A percentile compares a stretch with the other conserved stretches of the same genome.
phyloP scores from a whole-genome alignment of 2,329 filamentous ascomycete species.

The Diplodia scrobiculata region DNA sequence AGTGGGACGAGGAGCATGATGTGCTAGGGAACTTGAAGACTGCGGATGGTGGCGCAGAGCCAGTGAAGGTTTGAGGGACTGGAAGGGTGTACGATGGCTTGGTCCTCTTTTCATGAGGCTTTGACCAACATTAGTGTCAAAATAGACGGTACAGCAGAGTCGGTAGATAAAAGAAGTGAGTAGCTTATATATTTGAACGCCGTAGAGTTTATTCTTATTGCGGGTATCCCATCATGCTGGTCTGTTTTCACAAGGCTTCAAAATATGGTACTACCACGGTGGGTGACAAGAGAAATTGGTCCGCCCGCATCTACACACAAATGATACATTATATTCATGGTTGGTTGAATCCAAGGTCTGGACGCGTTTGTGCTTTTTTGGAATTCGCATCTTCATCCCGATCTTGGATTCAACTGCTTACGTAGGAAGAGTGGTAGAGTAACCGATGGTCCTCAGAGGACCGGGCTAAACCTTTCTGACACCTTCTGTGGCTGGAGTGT shows the following conservation, averaged over 20 bases:
- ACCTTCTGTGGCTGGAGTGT: no score
- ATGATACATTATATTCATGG: no score
- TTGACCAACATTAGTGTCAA: background rate
- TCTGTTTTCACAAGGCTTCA: background rate
- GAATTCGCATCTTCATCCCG: no score
- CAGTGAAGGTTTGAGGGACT: constrained; percentile 1
- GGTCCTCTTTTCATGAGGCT: no score
- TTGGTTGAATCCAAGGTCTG: no score
- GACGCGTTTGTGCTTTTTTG: no score
- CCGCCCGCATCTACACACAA: no score
- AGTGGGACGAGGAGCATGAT: constrained; percentile 41
- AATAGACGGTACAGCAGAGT: background rate
- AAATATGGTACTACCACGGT: background rate
- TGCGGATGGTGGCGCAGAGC: background rate
- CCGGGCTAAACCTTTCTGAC: no score
- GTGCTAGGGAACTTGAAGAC: constrained; percentile 33
- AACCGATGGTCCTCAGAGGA: no score
- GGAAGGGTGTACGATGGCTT: background rate
- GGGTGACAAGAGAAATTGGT: no score
- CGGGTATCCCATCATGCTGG: background rate
- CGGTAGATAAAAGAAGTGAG: background rate
- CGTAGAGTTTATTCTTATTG: background rate
- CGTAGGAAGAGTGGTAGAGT: no score
- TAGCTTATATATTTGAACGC: background rate
- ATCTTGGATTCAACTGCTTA: no score